Evolutionary conservation across 352 stramenopile species (phyloP), one percentile per base, ranked within the genome.

Genomic region (Pythium scleroteichum): DNA sequence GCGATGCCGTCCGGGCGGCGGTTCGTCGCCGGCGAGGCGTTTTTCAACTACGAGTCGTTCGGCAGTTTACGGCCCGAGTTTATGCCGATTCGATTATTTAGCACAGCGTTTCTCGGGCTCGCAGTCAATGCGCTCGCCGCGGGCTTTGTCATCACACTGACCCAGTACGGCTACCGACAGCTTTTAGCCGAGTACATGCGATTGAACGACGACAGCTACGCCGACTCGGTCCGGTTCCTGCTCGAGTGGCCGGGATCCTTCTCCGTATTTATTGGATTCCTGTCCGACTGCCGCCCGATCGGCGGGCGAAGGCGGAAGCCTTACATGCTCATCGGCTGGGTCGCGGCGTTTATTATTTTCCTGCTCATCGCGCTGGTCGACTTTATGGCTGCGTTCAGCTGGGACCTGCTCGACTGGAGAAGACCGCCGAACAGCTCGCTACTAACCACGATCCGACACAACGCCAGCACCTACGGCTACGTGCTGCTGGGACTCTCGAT

Each of bases 261-360:
- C 33, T 95, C 90, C 60, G 87, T 97, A 33, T 70, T 97, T 9
- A 78, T 96, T 35, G 90, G 90, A 10, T 76, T 97, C 5, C 44
- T 97, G 12, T 94, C 79, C 22, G 89, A 98, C 67, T 95, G 79
- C 58, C 87, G 92, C 53, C 90, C 92, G 24, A 92, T 97, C 66
- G 82, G 84, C 66, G 87, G 90, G 1, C 74, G 87, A 23, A 87
- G 85, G 10, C 78, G 89, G 35, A 97, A 96, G 72, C 79, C 87
- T 13, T 98, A 97, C 72, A 96, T 97, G 73, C 78, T 95, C 24
- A 53, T 94, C n/a, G 92, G 92, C 14, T 66, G 49, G 58, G 14
- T 45, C 16, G 27, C 29, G 2, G 48, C 50, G 14, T 59, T 44
- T 27, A 24, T 66, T n/a, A n/a, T 52, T 2, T 58, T 66, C 35